phyloP scores from a whole-genome alignment of 345 rosid species.

The Melaleuca alternifolia region DNA sequence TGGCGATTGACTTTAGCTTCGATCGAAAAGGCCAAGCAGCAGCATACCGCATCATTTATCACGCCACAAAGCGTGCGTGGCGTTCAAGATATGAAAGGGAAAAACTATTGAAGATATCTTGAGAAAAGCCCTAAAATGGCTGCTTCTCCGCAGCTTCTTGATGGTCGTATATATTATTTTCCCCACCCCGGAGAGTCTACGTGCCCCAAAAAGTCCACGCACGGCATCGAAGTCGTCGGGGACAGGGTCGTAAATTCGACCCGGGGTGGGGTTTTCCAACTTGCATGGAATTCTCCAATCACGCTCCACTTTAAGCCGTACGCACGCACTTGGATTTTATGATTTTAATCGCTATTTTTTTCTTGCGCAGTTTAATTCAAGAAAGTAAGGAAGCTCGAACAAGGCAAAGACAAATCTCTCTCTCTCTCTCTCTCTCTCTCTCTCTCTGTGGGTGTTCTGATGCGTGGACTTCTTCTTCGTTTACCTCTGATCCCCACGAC shows the following conservation, averaged over 20 bases:
- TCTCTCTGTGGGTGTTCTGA: not conserved
- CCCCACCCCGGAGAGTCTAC: not conserved
- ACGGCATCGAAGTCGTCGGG: not conserved
- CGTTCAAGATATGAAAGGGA: not conserved
- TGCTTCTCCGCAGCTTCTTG: not conserved
- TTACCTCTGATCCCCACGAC: slow-evolving; percentile 18
- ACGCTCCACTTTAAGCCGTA: not conserved
- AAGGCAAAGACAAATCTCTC: not conserved
- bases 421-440: not conserved
- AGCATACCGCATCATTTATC: not conserved
- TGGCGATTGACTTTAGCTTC: not conserved
- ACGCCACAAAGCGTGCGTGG: not conserved
- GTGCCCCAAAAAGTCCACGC: not conserved
- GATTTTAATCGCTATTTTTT: too few species aligned
- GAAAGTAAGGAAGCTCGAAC: not conserved
- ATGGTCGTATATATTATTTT: not conserved
- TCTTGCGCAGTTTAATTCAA: not conserved
- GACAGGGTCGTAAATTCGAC: not conserved
- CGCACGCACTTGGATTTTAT: not conserved
- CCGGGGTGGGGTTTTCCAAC: not conserved
- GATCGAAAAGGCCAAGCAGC: not conserved
- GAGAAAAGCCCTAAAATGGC: not conserved
- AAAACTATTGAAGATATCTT: not conserved
- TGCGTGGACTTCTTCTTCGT: slow-evolving; percentile 31
- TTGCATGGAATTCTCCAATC: not conserved